Conservation (phyloP, 257 asterid genomes). For the Salvia rosmarinus region DNA sequence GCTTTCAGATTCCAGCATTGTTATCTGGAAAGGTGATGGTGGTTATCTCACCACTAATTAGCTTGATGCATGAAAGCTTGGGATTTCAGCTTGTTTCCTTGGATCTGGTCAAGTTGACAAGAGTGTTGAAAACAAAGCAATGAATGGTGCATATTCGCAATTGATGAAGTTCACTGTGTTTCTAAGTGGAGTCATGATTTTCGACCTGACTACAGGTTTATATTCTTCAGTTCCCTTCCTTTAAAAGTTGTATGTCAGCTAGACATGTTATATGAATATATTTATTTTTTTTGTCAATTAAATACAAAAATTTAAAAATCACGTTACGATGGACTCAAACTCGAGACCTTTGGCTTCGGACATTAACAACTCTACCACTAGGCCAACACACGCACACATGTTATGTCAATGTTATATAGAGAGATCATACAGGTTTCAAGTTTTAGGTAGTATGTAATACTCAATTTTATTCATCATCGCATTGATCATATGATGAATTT, state of each 20-base stretch:
- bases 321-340: no score
- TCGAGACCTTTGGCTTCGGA: no score
- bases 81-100: conserved; percentile 81
- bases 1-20: conserved; percentile 78
- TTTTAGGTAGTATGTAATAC: no score
- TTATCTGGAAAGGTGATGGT: conserved; percentile 75
- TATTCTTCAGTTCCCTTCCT: conserved; percentile 29
- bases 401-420: no score
- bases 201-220: conserved; percentile 83
- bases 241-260: conserved; percentile 17
- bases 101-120: conserved; percentile 84
- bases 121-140: conserved; percentile 75
- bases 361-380: no score
- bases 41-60: conserved; percentile 79
- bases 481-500: no score
- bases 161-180: conserved; percentile 85
- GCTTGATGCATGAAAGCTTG: conserved; percentile 85
- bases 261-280: conserved; percentile 28
- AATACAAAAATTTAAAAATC: no score
- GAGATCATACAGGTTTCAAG: no score
- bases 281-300: no score
- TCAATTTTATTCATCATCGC: no score
- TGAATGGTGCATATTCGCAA: conserved; percentile 69
- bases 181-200: conserved; percentile 95
- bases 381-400: no score